Evolutionary conservation across 1,284 basidiomycete species (phyloP), one percentile per base, ranked within the genome.

Genomic region (Coriolopsis trogii): DNA sequence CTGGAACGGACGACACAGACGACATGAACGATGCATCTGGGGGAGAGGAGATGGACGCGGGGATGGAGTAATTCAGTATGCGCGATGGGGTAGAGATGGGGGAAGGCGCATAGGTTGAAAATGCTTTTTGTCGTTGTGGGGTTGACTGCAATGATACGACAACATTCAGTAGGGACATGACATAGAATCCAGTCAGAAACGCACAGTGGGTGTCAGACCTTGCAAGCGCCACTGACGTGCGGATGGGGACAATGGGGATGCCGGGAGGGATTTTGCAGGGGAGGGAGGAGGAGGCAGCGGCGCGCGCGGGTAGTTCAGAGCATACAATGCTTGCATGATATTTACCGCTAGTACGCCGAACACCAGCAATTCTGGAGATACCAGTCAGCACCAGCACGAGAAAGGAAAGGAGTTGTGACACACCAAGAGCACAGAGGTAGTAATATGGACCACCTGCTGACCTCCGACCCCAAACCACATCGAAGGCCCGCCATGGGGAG

Each of bases 41-140:
- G n/a, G 55, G 51, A 5, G 56, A 52, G 2, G 51, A 24, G 3
- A 51, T 39, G 4, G 63, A 53, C 13, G 54, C 37, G 3, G 59
- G 59, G 18, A 63, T 58, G 1, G 57, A 57, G 58, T 64, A 64
- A 41, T 52, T 63, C 38, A 64, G 24, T 2, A 53, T 64, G 20
- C 72, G 70, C n/a, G 71, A 80, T 21, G 81, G 80, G 0, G 79
- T 81, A 21, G 79, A 81, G 15, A 75, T 59, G 4, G 82, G 79
- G 21, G 80, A 81, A 15, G 71, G 62, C 4, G 72, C 73, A 58
- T 82, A 81, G 13, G 51, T 51, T n/a, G 73, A 68, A 59, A 83
- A 83, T 1, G 81, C 70, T 57, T 78, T 82, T 61, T 84, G 82
- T 0, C 68, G 66, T 56, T 81, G 80, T 7, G 82, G 80, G 43